phyloP scores from a whole-genome alignment of 768 basidiomycete genomes.

The Podaxis sp. region DNA sequence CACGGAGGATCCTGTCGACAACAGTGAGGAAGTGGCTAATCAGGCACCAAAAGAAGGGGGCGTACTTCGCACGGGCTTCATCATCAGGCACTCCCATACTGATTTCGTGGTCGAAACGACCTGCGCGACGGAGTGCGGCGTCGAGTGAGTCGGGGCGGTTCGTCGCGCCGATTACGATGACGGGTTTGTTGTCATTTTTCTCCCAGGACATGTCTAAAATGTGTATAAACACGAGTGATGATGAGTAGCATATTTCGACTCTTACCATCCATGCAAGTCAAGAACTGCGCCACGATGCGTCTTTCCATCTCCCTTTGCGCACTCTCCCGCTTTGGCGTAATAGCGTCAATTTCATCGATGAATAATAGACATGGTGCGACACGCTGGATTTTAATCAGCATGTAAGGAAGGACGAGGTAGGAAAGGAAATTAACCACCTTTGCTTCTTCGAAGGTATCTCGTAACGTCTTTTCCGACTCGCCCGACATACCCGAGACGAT shows the following conservation, averaged over 20 bases:
- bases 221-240: neutral
- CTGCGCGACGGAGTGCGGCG: conserved; percentile 88
- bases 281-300: conserved; percentile 93
- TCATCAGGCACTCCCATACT: conserved; percentile 97
- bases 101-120: conserved; percentile 96
- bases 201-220: conserved; percentile 88
- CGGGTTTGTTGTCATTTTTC: conserved; percentile 87
- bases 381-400: conserved; percentile 43
- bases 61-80: conserved; percentile 84
- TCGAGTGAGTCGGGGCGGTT: conserved; percentile 96
- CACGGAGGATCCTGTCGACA: conserved; percentile 74
- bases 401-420: neutral
- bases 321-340: conserved; percentile 96
- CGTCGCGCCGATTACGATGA: conserved; percentile 94
- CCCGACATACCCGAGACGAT: conserved; percentile 99
- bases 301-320: conserved; percentile 99
- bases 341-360: conserved; percentile 97
- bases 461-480: conserved; percentile 93
- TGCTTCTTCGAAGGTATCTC: conserved; percentile 97
- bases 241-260: neutral
- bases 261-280: conserved; percentile 98
- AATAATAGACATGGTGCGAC: conserved; percentile 92
- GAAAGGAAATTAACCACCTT: conserved; percentile 52
- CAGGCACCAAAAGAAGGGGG: conserved; percentile 9
- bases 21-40: neutral